Conservation (phyloP, 441 rosid species). For the Gossypium davidsonii region DNA sequence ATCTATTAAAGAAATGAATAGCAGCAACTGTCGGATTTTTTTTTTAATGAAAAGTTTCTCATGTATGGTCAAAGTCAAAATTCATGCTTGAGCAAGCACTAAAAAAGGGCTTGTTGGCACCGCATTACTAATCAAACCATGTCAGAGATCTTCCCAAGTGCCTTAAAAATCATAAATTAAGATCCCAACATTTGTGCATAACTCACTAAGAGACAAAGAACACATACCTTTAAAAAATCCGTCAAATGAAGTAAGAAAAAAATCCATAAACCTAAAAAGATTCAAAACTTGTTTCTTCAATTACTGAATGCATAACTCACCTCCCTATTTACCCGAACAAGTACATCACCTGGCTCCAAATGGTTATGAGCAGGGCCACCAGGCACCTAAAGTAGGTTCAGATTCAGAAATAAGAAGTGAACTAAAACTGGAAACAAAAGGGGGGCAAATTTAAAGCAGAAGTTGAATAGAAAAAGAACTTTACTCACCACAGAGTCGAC, state of each 20-base stretch:
- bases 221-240: not conserved
- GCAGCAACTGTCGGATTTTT: not conserved
- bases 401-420: conserved; percentile 8
- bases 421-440: not conserved
- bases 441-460: not conserved
- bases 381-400: conserved; percentile 57
- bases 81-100: not conserved
- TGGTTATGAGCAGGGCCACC: conserved; percentile 81
- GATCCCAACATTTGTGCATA: not conserved
- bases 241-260: not conserved
- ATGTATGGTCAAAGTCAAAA: not conserved
- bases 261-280: not conserved
- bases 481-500: conserved; percentile 74
- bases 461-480: conserved; percentile 8
- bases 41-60: not conserved
- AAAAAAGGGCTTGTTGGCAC: not conserved
- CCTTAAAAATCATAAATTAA: not conserved
- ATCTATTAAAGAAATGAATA: not conserved
- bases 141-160: not conserved
- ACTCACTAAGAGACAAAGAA: not conserved
- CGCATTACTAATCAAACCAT: not conserved
- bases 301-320: conserved; percentile 39
- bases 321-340: conserved; percentile 74
- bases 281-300: not conserved
- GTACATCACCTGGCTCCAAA: conserved; percentile 94